Evolutionary conservation across 2,329 filamentous ascomycete species (phyloP).

Genomic region (Pseudopithomyces maydicus): DNA sequence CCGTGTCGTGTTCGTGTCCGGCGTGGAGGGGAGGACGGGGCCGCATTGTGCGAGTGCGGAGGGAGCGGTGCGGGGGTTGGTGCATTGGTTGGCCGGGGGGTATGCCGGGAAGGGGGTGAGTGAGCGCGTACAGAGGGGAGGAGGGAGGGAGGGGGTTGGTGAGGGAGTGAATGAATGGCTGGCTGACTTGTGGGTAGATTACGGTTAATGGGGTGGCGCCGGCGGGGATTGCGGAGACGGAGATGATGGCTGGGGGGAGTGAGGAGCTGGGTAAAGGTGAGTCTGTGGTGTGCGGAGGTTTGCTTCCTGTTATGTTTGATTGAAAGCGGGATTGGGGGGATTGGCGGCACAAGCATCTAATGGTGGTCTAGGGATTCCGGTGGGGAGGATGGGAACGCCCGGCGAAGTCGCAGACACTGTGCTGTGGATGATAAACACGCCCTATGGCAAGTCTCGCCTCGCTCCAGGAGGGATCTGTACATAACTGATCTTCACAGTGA

Average conservation of each 20-base stretch:
- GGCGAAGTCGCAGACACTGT: constrained; percentile 56
- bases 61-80: constrained; percentile 52
- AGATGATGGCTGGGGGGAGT: constrained; percentile 49
- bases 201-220: constrained; percentile 57
- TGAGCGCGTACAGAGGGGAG: too few species aligned
- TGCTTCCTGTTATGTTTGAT: background rate
- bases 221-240: constrained; percentile 52
- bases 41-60: constrained; percentile 50
- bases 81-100: constrained; percentile 52
- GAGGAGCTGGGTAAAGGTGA: constrained; percentile 42
- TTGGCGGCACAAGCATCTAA: background rate
- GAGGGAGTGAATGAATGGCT: background rate
- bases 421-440: constrained; percentile 48
- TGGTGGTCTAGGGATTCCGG: constrained; percentile 43
- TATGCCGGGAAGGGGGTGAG: constrained; percentile 49
- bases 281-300: background rate
- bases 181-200: constrained; percentile 21
- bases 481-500: constrained; percentile 52
- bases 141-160: too few species aligned
- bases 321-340: background rate
- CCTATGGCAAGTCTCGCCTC: background rate
- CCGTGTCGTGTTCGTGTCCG: constrained; percentile 44
- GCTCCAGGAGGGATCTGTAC: background rate
- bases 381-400: constrained; percentile 51
- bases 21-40: constrained; percentile 47